Conservation (phyloP, 2,329 filamentous ascomycete species). For the Arthrobotrys iridis region DNA sequence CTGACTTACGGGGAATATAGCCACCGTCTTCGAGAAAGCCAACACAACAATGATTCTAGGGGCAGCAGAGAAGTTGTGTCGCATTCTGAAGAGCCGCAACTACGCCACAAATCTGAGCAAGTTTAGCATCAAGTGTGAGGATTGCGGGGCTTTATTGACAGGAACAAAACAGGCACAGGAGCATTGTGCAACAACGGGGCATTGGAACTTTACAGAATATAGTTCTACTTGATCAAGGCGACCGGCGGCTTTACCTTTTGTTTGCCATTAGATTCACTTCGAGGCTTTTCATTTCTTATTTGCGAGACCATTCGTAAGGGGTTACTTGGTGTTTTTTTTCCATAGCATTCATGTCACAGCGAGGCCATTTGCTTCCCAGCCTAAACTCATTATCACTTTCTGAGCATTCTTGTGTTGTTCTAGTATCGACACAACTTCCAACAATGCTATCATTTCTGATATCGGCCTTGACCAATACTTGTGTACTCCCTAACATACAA, state of each 20-base stretch:
- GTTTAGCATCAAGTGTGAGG: conserved; percentile 80
- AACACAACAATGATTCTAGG: conserved; percentile 73
- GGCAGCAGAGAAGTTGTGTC: conserved; percentile 73
- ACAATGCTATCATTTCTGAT: conserved; percentile 11
- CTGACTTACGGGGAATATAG: conserved; percentile 55
- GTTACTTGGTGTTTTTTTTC: background rate
- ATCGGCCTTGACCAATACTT: background rate
- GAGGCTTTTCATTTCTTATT: background rate
- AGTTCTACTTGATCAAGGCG: background rate
- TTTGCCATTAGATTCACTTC: background rate
- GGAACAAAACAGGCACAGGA: conserved; percentile 72
- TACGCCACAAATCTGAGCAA: conserved; percentile 90
- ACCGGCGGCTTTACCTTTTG: too few species aligned
- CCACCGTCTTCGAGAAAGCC: conserved; percentile 64
- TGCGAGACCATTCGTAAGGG: too few species aligned
- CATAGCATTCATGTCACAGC: background rate
- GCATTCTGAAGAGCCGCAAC: conserved; percentile 74
- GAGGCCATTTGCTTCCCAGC: background rate
- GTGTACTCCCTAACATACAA: background rate
- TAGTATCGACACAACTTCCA: conserved; percentile 16
- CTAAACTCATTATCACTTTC: background rate
- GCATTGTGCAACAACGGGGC: conserved; percentile 72
- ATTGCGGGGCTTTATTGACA: conserved; percentile 74
- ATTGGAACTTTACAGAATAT: conserved; percentile 66
- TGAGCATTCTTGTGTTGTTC: conserved; percentile 27